Evolutionary conservation across 108 stramenopile species (phyloP), one percentile per base, ranked within the genome.

Genomic region (Skeletonema tropicum): DNA sequence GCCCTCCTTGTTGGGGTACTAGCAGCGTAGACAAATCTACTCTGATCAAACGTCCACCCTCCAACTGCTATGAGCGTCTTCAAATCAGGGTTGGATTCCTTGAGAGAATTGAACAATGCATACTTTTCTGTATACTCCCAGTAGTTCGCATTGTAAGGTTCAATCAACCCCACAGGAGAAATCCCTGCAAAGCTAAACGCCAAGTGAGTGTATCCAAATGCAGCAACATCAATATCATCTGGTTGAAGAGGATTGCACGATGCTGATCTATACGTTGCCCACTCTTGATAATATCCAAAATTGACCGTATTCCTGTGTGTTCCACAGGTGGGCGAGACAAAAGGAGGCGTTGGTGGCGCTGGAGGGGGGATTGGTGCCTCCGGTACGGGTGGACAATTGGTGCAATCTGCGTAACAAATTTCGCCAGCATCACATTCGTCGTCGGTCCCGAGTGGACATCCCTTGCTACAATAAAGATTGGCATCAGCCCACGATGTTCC

Each of bases 51-150:
- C 2, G 67, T 75, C 79, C 79, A 80, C 21, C 79, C 79, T 23
- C 79, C 79, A 14, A 80, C 68, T 5, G 74, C 79, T 64, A 75
- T 69, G n/a, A 80, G 29, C 23, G 79, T 80, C 41, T 80, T 80
- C 29, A 80, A 55, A 48, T 33, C 52, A 39, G 79, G 74, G 64
- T 80, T 12, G 2, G 23, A 36, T 19, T 12, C 1, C 35, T 80
- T 80, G 45, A 75, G 48, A 15, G 48, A 45, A 64, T 80, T 80
- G 41, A 80, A 80, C 1, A 1, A 8, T 57, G 29, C 12, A 69
- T 70, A 75, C 62, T 49, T 42, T 3, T 67, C 48, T 7, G 15
- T 7, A 26, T 69, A 58, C 13, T 45, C 49, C 68, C 42, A 52
- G 1, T n/a, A 23, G 48, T 58, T 67, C 0, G 67, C 68, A 45